Base-by-base conservation (phyloP, 441 rosid species). In the Populus hybrid region DNA sequence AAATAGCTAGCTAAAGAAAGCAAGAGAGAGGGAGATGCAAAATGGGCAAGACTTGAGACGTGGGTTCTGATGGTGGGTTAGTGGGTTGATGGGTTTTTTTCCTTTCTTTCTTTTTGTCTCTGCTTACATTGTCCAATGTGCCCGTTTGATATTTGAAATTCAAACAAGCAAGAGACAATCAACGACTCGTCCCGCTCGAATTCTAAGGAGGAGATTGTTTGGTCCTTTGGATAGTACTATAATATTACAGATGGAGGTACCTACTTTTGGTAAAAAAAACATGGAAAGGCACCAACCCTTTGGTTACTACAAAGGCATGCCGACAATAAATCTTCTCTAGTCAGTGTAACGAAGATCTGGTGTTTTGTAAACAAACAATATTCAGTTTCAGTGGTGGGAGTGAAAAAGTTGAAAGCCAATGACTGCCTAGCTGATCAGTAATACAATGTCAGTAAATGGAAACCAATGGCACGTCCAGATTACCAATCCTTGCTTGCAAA, bases 91-190 rank as follows among this genome's bases (percentile, higher is more conserved):
- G 73, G 74, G 69, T 20, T 40, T 28, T 40, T 10, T 40, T 14
- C 21, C 24, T 69, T 20, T 7, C n/a, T n/a, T 33, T 59, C 36
- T 33, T 33, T 70, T 59, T 76, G 12, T n/a, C 24, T 26, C 23
- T 45, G 33, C 24, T 4, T 70, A 59, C 79, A 76, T 64, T 63
- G 81, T 36, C 81, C 81, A 75, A 80, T 72, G 84, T 74, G 82
- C 87, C 63, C 79, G 87, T 79, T 85, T 78, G 83, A 82, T 66
- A 21, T 88, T 88, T 88, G 88, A 88, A 88, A 82, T 88, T 88
- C 89, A 88, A 88, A 74, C 61, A n/a, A 65, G 71, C 70, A 83
- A 75, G 63, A 71, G 78, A 81, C 83, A 76, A 82, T 11, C 75
- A 64, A 53, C 73, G 68, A 71, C 75, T 75, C 70, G 28, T 86